Evolutionary conservation across 2,329 filamentous ascomycete genomes (phyloP).

Genomic region (Apiospora kogelbergensis): DNA sequence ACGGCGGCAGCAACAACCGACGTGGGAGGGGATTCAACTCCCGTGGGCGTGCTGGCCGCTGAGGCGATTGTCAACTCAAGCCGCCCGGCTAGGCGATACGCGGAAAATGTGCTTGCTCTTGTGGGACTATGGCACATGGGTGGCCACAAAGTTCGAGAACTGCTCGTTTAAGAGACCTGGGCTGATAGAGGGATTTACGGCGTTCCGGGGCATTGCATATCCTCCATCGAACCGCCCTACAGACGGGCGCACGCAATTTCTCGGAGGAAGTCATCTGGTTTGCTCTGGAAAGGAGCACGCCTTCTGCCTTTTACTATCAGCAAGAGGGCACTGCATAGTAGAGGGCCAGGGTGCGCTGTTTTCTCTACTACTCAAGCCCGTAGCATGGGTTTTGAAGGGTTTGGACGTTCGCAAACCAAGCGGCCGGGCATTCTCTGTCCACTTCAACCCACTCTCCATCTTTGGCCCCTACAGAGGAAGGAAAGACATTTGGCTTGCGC

Average conservation of each 20-base stretch:
- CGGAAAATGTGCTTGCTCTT: neutral
- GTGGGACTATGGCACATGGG: neutral
- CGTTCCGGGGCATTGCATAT: neutral
- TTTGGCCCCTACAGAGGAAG: neutral
- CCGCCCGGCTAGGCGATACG: neutral
- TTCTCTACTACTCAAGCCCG: neutral
- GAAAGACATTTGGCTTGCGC: neutral
- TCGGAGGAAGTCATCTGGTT: too few species aligned
- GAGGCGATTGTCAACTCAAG: neutral
- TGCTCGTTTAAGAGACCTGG: neutral
- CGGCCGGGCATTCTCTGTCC: neutral
- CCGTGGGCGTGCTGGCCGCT: constrained; percentile 1
- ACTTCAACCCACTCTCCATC: neutral
- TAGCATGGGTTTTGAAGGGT: neutral
- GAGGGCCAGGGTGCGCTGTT: neutral
- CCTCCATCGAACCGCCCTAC: neutral
- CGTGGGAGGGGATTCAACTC: constrained; percentile 7
- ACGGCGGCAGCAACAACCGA: neutral
- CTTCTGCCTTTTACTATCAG: neutral
- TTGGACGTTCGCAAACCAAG: neutral
- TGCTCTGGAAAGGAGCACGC: neutral
- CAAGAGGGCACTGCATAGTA: neutral
- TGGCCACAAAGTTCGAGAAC: neutral
- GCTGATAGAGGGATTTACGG: neutral
- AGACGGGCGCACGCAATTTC: neutral